Percentiles rank a stretch among this genome's conserved stretches.
Conservation (phyloP, 441 rosid genomes). For the Capsella rubella region DNA sequence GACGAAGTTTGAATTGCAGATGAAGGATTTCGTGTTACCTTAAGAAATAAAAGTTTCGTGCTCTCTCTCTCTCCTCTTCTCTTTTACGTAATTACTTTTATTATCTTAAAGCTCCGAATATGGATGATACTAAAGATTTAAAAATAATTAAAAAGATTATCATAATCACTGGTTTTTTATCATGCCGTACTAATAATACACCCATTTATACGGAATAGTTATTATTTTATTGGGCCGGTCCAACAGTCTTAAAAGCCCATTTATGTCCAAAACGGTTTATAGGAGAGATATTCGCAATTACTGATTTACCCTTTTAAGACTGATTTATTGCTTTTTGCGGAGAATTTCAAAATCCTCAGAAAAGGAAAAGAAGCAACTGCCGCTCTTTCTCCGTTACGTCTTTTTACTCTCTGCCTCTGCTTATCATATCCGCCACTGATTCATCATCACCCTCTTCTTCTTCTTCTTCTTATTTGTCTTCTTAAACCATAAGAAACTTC, state of each 20-base stretch:
- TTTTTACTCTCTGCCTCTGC: constrained; percentile 12
- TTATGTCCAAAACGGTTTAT: not conserved
- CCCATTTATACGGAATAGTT: not conserved
- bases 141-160: not conserved
- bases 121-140: constrained; percentile 7
- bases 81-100: constrained; percentile 17
- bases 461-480: not conserved
- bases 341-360: not conserved
- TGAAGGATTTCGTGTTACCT: constrained; percentile 32
- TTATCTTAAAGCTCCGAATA: constrained; percentile 18
- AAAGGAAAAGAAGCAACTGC: constrained; percentile 13
- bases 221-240: constrained; percentile 1
- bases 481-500: not conserved
- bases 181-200: not conserved
- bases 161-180: constrained; percentile 12
- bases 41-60: constrained; percentile 4
- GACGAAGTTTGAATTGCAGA: constrained; percentile 26
- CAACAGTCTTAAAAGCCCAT: not conserved
- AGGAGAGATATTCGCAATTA: not conserved
- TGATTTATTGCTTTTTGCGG: not conserved
- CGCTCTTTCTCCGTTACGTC: constrained; percentile 34
- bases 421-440: not conserved
- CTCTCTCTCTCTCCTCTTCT: constrained; percentile 25
- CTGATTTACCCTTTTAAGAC: not conserved
- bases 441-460: constrained; percentile 3